Evolutionary conservation across 495 filamentous ascomycete species (phyloP), one percentile per base, ranked within the genome.

Genomic region (Hyaloscypha hepaticicola): DNA sequence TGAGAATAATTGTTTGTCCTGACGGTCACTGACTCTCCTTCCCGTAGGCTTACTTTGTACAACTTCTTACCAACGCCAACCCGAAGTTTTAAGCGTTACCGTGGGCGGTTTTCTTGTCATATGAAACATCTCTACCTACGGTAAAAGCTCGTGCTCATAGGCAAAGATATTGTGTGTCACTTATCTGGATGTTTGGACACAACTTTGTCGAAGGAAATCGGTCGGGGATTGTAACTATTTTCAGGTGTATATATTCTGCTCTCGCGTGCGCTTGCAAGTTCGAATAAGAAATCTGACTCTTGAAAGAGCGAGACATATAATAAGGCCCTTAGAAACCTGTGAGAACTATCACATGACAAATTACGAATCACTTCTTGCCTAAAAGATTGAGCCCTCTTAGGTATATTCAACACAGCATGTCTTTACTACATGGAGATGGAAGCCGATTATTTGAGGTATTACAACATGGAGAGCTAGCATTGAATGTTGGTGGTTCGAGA

Each of bases 1-100:
- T 45, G 12, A 45, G 16, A 33, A 33, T 12, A 45, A 45, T 4
- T 19, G 38, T 45, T 45, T 45, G 38, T 45, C 1, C 16, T 45
- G 0, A 45, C 4, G 38, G 11, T 45, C 11, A 45, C 0, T 45
- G n/a, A n/a, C n/a, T n/a, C n/a, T 45, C 11, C 3, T 14, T 16
- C 16, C 4, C 3, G 38, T 45, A 91, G 84, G 87, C 80, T 50
- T 90, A 88, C 80, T 91, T 91, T 73, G 85, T 85, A 79, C 81
- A 83, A 76, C 77, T 90, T 61, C 60, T 91, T 69, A 77, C 75
- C 70, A 90, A 90, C 73, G 87, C 88, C 71, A 86, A 82, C 66
- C 88, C 88, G 29, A 28, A 76, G 16, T 83, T 85, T 71, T 73
- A 70, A 72, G 38, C 16, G 11, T 4, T 19, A 16, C 4, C 14